Evolutionary conservation across 805 yeast species (phyloP), one percentile per base, ranked within the genome.

Genomic region (Pichia thaimueangensis): DNA sequence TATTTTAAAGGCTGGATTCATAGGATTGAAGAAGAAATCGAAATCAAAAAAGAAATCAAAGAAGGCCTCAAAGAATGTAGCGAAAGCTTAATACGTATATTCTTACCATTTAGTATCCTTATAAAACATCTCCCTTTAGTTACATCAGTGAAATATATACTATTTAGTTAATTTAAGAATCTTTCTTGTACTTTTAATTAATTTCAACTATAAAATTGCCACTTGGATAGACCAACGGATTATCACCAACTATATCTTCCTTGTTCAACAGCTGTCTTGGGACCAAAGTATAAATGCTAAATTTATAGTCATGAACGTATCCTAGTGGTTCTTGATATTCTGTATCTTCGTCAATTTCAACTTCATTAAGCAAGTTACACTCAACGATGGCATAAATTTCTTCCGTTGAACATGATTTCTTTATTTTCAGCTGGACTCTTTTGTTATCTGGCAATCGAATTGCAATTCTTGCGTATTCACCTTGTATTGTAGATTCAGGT

Each of bases 11-110:
- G 57, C 69, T 19, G 89, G 93, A 5, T 77, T 85, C 60, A 66
- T 67, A 3, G 96, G 95, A 1, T 70, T 89, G 60, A 74, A 78
- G 57, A 86, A 82, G 74, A 87, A 86, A 67, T 86, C 84, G 46
- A 86, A 86, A 70, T 80, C 79, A 64, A 80, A 78, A 70, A 74
- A 73, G 66, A 80, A 76, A 67, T 70, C 73, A 58, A 71, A 69
- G 64, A 50, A 68, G 32, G 35, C 47, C 15, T 39, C 46, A 6
- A 52, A 49, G 39, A 45, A 37, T n/a, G n/a, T n/a, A n/a, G n/a
- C n/a, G n/a, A n/a, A n/a, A 13, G 42, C 44, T 19, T 25, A 25
- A n/a, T n/a, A n/a, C n/a, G n/a, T n/a, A n/a, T n/a, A n/a, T n/a
- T n/a, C n/a, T n/a, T n/a, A n/a, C n/a, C n/a, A n/a, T n/a, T n/a